A percentile compares a stretch with the other conserved stretches of the same genome.
Evolutionary conservation across 371 early-diverging fungal species (phyloP).

Genomic region (Mucor racemosus): DNA sequence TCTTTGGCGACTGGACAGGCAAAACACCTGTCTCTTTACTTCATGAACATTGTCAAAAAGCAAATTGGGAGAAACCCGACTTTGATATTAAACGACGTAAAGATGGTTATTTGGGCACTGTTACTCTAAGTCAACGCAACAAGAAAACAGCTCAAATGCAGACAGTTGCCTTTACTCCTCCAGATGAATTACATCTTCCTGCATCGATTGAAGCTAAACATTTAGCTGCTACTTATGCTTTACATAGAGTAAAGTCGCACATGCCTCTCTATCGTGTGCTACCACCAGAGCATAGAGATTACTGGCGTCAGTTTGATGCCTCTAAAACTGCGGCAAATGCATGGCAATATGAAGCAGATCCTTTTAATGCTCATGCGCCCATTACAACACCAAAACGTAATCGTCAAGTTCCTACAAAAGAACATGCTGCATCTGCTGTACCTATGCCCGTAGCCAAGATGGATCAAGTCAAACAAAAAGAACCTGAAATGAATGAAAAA

Average conservation of each 20-base stretch:
- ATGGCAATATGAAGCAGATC: constrained; percentile 78
- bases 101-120: constrained; percentile 60
- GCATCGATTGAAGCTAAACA: constrained; percentile 80
- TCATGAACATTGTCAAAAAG: constrained; percentile 79
- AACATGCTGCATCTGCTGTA: constrained; percentile 41
- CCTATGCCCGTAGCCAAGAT: constrained; percentile 36
- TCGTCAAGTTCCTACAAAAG: constrained; percentile 32
- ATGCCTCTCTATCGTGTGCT: constrained; percentile 74
- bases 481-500: constrained; percentile 46
- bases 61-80: constrained; percentile 77
- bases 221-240: constrained; percentile 79
- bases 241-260: constrained; percentile 80
- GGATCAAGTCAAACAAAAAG: constrained; percentile 9
- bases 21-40: constrained; percentile 81
- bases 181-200: constrained; percentile 43
- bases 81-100: constrained; percentile 55
- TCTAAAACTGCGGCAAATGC: constrained; percentile 49
- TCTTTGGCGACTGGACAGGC: constrained; percentile 87
- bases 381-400: constrained; percentile 26
- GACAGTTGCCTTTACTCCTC: constrained; percentile 47
- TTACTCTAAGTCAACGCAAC: constrained; percentile 70
- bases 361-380: constrained; percentile 64
- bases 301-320: constrained; percentile 73
- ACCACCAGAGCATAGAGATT: constrained; percentile 75
- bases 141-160: constrained; percentile 73